Evolutionary conservation across 2,329 filamentous ascomycete genomes (phyloP).

Genomic region (Aspergillus fructus): DNA sequence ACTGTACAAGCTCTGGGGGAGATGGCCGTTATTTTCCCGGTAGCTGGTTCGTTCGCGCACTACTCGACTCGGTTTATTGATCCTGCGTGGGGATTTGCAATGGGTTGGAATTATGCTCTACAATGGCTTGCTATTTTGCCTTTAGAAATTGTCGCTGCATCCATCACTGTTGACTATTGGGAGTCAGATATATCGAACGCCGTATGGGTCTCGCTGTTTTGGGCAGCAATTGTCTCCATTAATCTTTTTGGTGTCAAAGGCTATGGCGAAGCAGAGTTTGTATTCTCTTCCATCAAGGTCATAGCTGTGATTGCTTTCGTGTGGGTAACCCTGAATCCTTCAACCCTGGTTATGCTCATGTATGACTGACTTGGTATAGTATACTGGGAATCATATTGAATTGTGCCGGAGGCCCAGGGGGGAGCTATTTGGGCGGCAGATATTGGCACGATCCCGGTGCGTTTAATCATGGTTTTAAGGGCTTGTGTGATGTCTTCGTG

Average conservation of each 20-base stretch:
- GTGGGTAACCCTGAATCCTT: constrained; percentile 47
- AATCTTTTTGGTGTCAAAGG: constrained; percentile 86
- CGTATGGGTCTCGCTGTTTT: constrained; percentile 81
- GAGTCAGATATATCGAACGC: constrained; percentile 62
- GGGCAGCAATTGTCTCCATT: constrained; percentile 71
- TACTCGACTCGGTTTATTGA: constrained; percentile 92
- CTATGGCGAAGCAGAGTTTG: constrained; percentile 86
- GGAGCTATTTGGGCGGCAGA: constrained; percentile 75
- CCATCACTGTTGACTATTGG: constrained; percentile 84
- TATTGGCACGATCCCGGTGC: constrained; percentile 81
- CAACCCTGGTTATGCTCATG: not conserved
- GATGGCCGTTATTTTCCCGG: constrained; percentile 84
- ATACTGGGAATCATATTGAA: constrained; percentile 84
- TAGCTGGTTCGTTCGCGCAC: constrained; percentile 87
- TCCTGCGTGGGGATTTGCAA: constrained; percentile 90
- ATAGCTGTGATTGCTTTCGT: constrained; percentile 85
- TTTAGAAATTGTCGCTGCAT: constrained; percentile 82
- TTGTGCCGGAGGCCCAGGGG: constrained; percentile 71
- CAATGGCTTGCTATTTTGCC: constrained; percentile 85
- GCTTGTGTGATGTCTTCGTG: constrained; percentile 63
- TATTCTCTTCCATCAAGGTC: constrained; percentile 84
- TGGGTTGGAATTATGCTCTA: constrained; percentile 92
- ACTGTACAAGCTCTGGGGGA: constrained; percentile 91
- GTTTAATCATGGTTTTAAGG: constrained; percentile 65
- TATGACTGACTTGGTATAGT: constrained; percentile 43